Evolutionary conservation across 2,329 filamentous ascomycete genomes (phyloP), one percentile per base, ranked within the genome.

Genomic region (Fusarium cyanostomum): DNA sequence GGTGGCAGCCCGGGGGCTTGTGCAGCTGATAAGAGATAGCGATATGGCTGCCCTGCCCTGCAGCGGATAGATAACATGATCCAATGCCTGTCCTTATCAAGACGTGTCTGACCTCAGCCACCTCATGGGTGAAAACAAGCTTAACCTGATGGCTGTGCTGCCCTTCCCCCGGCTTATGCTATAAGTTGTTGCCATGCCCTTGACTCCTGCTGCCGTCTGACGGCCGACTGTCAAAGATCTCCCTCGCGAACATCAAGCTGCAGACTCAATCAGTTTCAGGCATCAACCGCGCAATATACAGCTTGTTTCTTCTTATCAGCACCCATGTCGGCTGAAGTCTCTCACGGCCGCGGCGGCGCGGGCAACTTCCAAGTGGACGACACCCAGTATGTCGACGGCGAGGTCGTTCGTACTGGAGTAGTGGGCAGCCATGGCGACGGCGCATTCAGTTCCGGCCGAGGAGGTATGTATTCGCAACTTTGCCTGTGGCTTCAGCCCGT

Each of bases 351-450:
- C 62, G 85, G 85, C 58, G 85, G 85, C 67, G 84, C 83, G 16
- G 86, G 86, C 69, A 89, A 89, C 75, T 86, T 89, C 74, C 81
- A 79, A 62, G 73, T 76, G 30, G 86, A 89, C 71, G 73, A 81
- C 59, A 88, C 85, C 33, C 70, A 81, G 66, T 89, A 89, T 71
- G 81, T 82, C 61, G 87, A 89, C 64, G 87, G 86, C 67, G 84
- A 86, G 63, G 84, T 89, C 50, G 84, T 85, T 53, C 84, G 86
- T 43, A 71, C 80, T 38, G 85, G 84, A 45, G 71, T 77, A 4
- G 78, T 80, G 71, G 84, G 84, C 63, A 84, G 81, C 73, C 84
- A 87, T 67, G 80, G 80, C 21, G 84, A 86, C 63, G 85, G 85
- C 66, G 82, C 84, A 38, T 86, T 81, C 73, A 86, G 84, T 72